Percentiles rank a stretch among this genome's conserved stretches.
Evolutionary conservation across 495 filamentous ascomycete species (phyloP).

Genomic region (Podospora pseudocomata): DNA sequence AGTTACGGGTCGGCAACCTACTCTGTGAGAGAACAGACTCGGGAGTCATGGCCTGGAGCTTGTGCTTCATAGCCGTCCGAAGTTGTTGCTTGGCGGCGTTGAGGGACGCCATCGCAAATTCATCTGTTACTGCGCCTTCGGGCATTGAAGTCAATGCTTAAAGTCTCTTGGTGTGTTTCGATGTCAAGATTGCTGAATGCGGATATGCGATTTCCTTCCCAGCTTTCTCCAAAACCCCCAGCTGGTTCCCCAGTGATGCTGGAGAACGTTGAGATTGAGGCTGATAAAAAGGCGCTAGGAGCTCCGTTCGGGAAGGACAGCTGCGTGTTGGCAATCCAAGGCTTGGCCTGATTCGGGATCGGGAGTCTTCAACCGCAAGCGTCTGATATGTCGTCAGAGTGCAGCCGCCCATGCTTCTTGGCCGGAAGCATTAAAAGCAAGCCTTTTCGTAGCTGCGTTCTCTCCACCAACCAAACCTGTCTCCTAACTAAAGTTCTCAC

Average conservation of each 20-base stretch:
- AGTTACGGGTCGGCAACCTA: slow-evolving; percentile 35
- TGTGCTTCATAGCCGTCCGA: slow-evolving; percentile 62
- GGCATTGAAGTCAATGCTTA: slow-evolving; percentile 1
- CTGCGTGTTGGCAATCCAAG: not conserved
- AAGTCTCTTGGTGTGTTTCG: not conserved
- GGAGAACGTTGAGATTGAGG: not conserved
- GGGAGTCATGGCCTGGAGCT: slow-evolving; percentile 53
- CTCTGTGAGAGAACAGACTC: slow-evolving; percentile 64
- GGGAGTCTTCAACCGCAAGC: not conserved
- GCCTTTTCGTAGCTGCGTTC: not conserved
- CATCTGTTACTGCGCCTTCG: not conserved
- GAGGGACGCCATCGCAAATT: slow-evolving; percentile 29
- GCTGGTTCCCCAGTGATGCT: not conserved
- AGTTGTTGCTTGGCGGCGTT: slow-evolving; percentile 67
- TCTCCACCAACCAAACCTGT: not conserved
- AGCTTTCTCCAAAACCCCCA: not conserved
- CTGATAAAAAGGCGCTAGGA: slow-evolving; percentile 1
- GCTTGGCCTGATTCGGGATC: not conserved
- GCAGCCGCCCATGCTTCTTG: slow-evolving; percentile 1
- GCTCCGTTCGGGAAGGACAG: not conserved
- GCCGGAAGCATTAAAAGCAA: not conserved
- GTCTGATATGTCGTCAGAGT: slow-evolving; percentile 12
- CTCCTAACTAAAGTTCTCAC: not conserved
- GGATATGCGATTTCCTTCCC: not conserved
- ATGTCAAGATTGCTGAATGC: not conserved